Percentiles rank a stretch among this genome's conserved stretches.
Conservation (phyloP, 192 early-diverging fungal species). For the Lobulomyces angularis region DNA sequence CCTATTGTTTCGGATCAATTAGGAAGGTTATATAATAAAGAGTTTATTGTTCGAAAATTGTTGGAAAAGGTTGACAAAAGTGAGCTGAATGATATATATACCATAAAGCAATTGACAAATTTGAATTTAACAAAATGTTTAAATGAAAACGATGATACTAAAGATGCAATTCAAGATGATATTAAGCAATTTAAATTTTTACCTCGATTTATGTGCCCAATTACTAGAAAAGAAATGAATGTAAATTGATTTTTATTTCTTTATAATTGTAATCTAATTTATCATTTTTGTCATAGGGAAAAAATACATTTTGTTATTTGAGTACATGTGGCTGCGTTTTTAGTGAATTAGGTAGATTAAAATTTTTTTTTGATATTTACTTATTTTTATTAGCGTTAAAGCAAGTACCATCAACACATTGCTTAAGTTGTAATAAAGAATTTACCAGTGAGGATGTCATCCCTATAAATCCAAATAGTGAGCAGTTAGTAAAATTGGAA, state of each 20-base stretch:
- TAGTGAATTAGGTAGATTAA: no score
- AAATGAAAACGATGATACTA: slow-evolving; percentile 10
- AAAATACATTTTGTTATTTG: slow-evolving; percentile 24
- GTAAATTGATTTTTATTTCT: slow-evolving; percentile 44
- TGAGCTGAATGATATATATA: no score
- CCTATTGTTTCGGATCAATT: slow-evolving; percentile 60
- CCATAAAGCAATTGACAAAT: no score
- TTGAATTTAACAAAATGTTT: slow-evolving; percentile 48
- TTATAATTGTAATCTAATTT: neutral
- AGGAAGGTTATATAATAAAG: slow-evolving; percentile 77
- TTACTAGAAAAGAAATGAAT: slow-evolving; percentile 77
- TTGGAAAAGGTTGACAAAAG: slow-evolving; percentile 52
- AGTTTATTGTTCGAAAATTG: slow-evolving; percentile 20
- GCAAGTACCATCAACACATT: slow-evolving; percentile 47
- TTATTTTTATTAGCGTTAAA: slow-evolving; percentile 63
- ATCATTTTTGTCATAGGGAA: neutral
- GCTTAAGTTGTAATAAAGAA: slow-evolving; percentile 53
- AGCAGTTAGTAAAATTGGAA: no score
- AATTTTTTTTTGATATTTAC: no score
- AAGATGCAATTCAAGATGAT: slow-evolving; percentile 28
- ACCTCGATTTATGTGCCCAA: slow-evolving; percentile 61
- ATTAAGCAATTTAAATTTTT: slow-evolving; percentile 4
- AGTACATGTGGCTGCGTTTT: slow-evolving; percentile 66
- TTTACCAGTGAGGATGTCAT: slow-evolving; percentile 47
- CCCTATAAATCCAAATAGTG: slow-evolving; percentile 50